Base-by-base conservation (phyloP, 495 filamentous ascomycete genomes). In the Ascodesmis nigricans region DNA sequence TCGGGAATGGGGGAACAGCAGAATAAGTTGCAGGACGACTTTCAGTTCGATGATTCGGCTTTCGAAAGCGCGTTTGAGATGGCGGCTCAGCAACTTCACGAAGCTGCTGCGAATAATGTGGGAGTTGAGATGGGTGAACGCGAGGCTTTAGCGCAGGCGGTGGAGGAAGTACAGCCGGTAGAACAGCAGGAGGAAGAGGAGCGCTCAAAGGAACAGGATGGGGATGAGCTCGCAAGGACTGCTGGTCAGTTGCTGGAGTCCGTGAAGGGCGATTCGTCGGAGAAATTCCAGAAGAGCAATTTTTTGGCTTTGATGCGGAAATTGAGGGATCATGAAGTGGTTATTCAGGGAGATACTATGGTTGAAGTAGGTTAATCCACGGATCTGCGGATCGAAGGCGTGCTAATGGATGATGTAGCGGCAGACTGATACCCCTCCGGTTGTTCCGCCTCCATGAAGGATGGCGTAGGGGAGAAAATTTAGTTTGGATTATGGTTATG, bases 221-320 rank as follows among this genome's bases (percentile, higher is more conserved):
- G 62, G 4, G 73, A 81, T 44, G 77, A 71, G 22, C 60, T 83
- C 19, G 71, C 75, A 11, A 58, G 60, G 22, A 79, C 77, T 2
- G 78, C 78, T 5, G 75, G 67, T 13, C 58, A 71, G 29, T 57
- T 87, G 3, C 58, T 87, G 3, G 65, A 78, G n/a, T 71, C 62
- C 25, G 62, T 87, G 6, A 59, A 66, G 20, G 57, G 71, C 40
- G 70, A 87, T 34, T 61, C 65, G 41, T 72, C 59, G 39, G 47
- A 66, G 32, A 83, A 87, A 44, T 83, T 83, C 48, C 66, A 73
- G 46, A 63, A 81, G 45, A 81, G 76, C 52, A 68, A 66, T 36
- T 87, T 87, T 45, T 59, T 83, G 11, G 64, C 64, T 5, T 53
- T 87, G 43, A 83, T 87, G 78, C 67, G 75, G 26, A 35, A 38